phyloP scores from a whole-genome alignment of 2,329 filamentous ascomycete genomes.

The Amylocarpus encephaloides region DNA sequence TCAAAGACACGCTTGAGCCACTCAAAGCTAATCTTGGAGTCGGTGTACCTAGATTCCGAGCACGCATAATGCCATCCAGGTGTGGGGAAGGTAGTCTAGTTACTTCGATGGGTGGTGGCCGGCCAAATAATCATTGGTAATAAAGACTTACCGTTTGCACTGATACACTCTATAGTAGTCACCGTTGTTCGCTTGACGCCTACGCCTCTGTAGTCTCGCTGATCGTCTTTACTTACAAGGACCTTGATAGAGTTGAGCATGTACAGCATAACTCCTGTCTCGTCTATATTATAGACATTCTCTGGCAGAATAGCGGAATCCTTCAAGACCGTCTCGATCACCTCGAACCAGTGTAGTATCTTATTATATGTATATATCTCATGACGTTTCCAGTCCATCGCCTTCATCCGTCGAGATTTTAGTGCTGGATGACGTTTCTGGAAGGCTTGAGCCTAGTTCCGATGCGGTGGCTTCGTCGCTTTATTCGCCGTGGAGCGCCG shows the following conservation, averaged over 20 bases:
- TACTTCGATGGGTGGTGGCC: too few relatives aligned
- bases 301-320: neutral
- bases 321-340: conserved; percentile 22
- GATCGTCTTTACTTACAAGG: conserved; percentile 21
- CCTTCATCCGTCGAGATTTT: neutral
- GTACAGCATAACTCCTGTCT: too few relatives aligned
- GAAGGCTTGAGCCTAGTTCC: conserved; percentile 1
- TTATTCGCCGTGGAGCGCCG: conserved; percentile 13
- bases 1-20: conserved; percentile 1
- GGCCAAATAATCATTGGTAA: too few relatives aligned
- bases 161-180: neutral
- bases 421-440: neutral
- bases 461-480: neutral
- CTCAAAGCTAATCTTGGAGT: conserved; percentile 1
- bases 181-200: neutral
- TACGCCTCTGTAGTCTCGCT: neutral
- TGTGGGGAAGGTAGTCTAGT: neutral
- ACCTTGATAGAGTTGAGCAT: conserved; percentile 29
- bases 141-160: too few relatives aligned
- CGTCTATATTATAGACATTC: conserved; percentile 31
- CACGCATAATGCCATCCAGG: conserved; percentile 1
- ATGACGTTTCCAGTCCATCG: neutral
- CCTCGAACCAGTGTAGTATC: conserved; percentile 28
- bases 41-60: conserved; percentile 1
- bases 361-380: conserved; percentile 27